phyloP scores from a whole-genome alignment of 805 yeast genomes.

The Teunomyces gatunensis region DNA sequence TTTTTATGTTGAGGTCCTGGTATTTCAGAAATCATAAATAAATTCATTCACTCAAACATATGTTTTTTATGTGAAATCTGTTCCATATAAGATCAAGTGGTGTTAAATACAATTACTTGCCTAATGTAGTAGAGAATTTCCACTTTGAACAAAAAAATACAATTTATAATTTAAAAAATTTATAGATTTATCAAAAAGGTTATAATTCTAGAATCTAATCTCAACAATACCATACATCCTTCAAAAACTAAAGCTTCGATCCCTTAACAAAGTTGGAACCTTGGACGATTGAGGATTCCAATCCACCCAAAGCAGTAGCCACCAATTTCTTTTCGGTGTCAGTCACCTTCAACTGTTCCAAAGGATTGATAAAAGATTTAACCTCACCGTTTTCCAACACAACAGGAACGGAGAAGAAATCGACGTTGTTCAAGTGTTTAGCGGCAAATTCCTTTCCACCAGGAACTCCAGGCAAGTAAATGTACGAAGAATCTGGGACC shows the following conservation, averaged over 20 bases:
- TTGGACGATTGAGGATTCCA: constrained; percentile 37
- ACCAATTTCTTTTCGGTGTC: constrained; percentile 32
- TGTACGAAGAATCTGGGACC: constrained; percentile 47
- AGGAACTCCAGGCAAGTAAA: constrained; percentile 53
- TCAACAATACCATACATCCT: not conserved
- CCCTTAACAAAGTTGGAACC: constrained; percentile 40
- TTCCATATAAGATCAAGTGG: too few species aligned
- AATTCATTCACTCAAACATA: too few species aligned
- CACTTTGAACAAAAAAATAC: too few species aligned
- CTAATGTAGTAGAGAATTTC: too few species aligned
- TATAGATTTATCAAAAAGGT: too few species aligned
- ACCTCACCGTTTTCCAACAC: constrained; percentile 37
- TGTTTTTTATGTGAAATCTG: too few species aligned
- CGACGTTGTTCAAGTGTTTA: constrained; percentile 35
- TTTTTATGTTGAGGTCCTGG: not conserved
- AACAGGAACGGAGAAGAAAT: constrained; percentile 51
- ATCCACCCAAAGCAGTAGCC: constrained; percentile 38
- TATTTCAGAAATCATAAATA: not conserved
- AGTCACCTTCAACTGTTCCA: constrained; percentile 27
- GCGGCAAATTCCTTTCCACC: constrained; percentile 45
- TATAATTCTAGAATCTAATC: not conserved
- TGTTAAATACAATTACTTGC: too few species aligned
- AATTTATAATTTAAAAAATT: too few species aligned
- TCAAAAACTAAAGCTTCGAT: constrained; percentile 28
- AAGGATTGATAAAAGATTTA: constrained; percentile 35